These are phyloP conservation scores for Microthlaspi erraticum DNA, from an alignment of 345 rosid genomes.

Conservation along the genomic window DNA sequence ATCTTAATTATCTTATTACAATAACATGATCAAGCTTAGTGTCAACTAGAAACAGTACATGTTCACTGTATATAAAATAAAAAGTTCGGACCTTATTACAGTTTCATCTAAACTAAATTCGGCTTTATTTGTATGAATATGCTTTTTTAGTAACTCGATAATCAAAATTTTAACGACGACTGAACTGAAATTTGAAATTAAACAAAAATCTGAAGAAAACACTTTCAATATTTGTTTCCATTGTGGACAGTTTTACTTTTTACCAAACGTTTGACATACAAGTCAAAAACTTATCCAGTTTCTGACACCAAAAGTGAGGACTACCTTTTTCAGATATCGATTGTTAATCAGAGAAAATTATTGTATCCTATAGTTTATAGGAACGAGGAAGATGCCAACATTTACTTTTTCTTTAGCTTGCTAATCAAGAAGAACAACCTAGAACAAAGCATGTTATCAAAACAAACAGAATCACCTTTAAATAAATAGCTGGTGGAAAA, in stretches of 20 bases:
- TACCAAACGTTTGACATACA: slow-evolving; percentile 2
- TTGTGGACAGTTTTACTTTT: neutral
- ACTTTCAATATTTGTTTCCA: neutral
- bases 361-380: neutral
- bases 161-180: neutral
- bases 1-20: slow-evolving; percentile 20
- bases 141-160: neutral
- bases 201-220: neutral
- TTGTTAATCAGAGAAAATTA: neutral
- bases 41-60: slow-evolving; percentile 10
- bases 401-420: neutral
- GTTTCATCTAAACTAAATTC: neutral
- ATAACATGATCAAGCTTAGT: slow-evolving; percentile 10
- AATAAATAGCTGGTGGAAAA: neutral
- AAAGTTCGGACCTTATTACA: neutral
- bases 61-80: neutral
- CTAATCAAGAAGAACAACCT: slow-evolving; percentile 1
- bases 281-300: slow-evolving; percentile 26
- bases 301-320: neutral
- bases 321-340: slow-evolving; percentile 11
- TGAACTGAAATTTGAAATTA: neutral
- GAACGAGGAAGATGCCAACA: slow-evolving; percentile 1
- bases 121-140: neutral
- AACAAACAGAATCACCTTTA: slow-evolving; percentile 15
- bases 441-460: slow-evolving; percentile 14